Conservation (phyloP, 2,329 filamentous ascomycete species). For the Atkinsonella texensis region DNA sequence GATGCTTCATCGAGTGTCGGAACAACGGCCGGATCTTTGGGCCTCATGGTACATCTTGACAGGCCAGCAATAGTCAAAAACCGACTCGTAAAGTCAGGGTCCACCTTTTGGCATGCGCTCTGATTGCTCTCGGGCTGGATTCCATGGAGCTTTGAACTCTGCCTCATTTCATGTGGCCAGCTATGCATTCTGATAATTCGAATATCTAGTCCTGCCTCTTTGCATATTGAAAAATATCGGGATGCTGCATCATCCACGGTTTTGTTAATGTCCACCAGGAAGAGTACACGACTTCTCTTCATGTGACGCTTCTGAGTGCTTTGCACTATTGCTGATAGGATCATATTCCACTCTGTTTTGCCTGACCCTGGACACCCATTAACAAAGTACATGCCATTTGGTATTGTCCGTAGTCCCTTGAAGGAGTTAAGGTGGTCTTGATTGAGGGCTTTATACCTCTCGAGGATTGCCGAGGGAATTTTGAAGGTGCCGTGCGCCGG, state of each 20-base stretch:
- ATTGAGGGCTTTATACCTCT: conserved; percentile 23
- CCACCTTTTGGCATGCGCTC: background rate
- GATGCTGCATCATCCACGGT: conserved; percentile 33
- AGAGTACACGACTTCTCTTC: conserved; percentile 25
- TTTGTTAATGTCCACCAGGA: conserved; percentile 35
- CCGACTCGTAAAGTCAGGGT: conserved; percentile 22
- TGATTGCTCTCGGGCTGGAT: background rate
- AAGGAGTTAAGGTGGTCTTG: conserved; percentile 26
- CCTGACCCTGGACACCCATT: conserved; percentile 36
- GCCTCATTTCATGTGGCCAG: conserved; percentile 25
- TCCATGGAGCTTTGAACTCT: conserved; percentile 19
- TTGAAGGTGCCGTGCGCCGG: conserved; percentile 11
- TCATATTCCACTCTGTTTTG: conserved; percentile 35
- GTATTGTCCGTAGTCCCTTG: conserved; percentile 21
- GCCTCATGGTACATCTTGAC: conserved; percentile 7
- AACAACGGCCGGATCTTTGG: conserved; percentile 14
- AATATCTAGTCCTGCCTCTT: conserved; percentile 20
- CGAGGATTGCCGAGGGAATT: conserved; percentile 15
- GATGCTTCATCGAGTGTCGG: conserved; percentile 31
- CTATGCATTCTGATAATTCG: conserved; percentile 28
- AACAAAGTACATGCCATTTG: conserved; percentile 31
- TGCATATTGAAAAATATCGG: conserved; percentile 26
- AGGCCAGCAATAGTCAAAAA: conserved; percentile 21
- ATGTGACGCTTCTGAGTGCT: conserved; percentile 14
- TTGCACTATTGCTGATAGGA: conserved; percentile 26